Evolutionary conservation across 768 basidiomycete genomes (phyloP), one percentile per base, ranked within the genome.

Genomic region (Podaxis sp.): DNA sequence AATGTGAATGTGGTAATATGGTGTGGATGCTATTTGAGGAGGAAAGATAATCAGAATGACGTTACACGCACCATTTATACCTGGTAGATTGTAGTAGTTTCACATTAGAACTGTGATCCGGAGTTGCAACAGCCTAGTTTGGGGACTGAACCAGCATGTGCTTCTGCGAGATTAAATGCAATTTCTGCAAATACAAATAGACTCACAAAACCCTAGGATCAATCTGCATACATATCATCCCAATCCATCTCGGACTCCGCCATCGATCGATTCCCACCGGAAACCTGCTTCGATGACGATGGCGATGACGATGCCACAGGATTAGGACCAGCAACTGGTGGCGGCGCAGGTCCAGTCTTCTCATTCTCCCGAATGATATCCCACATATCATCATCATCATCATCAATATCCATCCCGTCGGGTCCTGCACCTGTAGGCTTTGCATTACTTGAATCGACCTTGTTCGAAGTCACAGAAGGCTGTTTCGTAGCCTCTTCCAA

Each of bases 321-420:
- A 47, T 27, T 37, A 35, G 46, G 28, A 5, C 23, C 46, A 14
- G 69, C 48, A 10, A 59, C 58, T 11, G 58, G 42, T 14, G 67
- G 40, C 14, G n/a, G 58, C 18, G 59, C 65, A 14, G 68, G 67
- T 4, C 69, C 59, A 11, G 72, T 68, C 44, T 70, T 53, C 61
- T 84, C 86, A 36, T 85, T 72, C 67, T 89, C 84, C 42, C 80
- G 67, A 56, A 90, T 73, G 44, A 88, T 77, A 64, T 86, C 81
- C 86, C 91, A 91, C 80, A 91, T 82, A 5, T 90, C 89, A 44
- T 88, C 85, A 55, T 88, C 87, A 23, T 23, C 23, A 55, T 88
- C 87, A 32, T 61, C 59, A 25, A 61, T 38, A 55, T 61, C 59
- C 59, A 55, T 61, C 59, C 28, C 52, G 46, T 40, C 44, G 14